Percentiles rank a stretch among this genome's conserved stretches.
Evolutionary conservation across 164 flowering plant genomes (phyloP).

Genomic region (Chimonanthus salicifolius): DNA sequence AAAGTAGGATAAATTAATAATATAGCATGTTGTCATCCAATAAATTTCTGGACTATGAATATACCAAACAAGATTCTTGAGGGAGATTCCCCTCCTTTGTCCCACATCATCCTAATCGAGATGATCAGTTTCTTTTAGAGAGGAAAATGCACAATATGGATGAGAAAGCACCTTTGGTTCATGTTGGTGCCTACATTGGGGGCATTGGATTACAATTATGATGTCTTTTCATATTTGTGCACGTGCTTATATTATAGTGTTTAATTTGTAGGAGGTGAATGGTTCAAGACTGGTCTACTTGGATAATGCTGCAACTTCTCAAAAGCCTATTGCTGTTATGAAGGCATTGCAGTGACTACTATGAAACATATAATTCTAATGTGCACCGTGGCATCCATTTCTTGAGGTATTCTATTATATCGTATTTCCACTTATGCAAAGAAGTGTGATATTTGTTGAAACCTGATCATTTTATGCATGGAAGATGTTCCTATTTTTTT

Average conservation of each 20-base stretch:
- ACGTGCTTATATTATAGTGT: neutral
- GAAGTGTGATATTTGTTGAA: neutral
- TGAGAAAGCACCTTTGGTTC: too few relatives aligned
- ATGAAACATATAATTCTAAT: slow-evolving; percentile 71
- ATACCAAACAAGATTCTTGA: too few relatives aligned
- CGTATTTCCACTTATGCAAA: neutral
- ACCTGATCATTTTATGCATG: neutral
- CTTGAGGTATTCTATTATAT: slow-evolving; percentile 50
- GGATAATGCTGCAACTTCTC: slow-evolving; percentile 98
- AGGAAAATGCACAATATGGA: too few relatives aligned
- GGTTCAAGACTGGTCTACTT: slow-evolving; percentile 77
- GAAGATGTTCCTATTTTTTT: neutral
- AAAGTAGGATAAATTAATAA: too few relatives aligned
- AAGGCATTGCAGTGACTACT: slow-evolving; percentile 63
- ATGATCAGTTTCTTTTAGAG: too few relatives aligned
- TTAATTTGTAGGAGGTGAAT: slow-evolving; percentile 56
- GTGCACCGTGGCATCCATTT: slow-evolving; percentile 93
- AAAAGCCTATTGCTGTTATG: slow-evolving; percentile 76
- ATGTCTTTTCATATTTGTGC: neutral
- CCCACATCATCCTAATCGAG: too few relatives aligned
- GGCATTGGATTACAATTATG: neutral
- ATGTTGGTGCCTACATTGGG: too few relatives aligned
- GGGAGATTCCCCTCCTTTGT: too few relatives aligned
- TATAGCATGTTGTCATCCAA: too few relatives aligned
- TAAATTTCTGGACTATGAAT: too few relatives aligned